Conservation (phyloP, 352 stramenopile genomes). For the Globisporangium recalcitrans region DNA sequence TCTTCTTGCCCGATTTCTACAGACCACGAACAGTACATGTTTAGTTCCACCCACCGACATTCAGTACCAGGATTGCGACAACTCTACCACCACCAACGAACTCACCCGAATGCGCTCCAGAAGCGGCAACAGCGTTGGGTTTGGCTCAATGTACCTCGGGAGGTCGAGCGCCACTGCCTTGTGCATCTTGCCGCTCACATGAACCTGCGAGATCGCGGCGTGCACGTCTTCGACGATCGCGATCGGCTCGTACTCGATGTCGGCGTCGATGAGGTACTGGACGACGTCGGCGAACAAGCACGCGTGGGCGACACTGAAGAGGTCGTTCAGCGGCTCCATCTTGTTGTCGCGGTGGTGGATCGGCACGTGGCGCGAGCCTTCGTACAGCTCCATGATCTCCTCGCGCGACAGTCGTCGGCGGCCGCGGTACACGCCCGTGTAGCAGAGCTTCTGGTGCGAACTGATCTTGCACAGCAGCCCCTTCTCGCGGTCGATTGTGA, state of each 20-base stretch:
- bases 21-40: too few relatives aligned
- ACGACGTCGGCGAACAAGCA: constrained; percentile 92
- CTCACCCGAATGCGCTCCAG: constrained; percentile 67
- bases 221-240: constrained; percentile 89
- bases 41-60: too few relatives aligned
- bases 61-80: too few relatives aligned
- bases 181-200: constrained; percentile 92
- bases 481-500: constrained; percentile 92
- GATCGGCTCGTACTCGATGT: constrained; percentile 88
- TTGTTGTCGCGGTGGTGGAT: constrained; percentile 74
- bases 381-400: constrained; percentile 86
- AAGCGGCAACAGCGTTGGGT: constrained; percentile 76
- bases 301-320: constrained; percentile 92
- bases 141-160: constrained; percentile 86
- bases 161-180: constrained; percentile 81
- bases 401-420: constrained; percentile 75
- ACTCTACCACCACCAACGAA: too few relatives aligned
- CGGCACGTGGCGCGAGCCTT: constrained; percentile 83
- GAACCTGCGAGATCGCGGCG: constrained; percentile 81
- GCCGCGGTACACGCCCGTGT: constrained; percentile 78
- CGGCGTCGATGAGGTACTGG: constrained; percentile 88
- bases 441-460: constrained; percentile 90
- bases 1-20: constrained; percentile 80
- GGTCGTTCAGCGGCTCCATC: constrained; percentile 92
- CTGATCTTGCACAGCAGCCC: constrained; percentile 92